Evolutionary conservation across 768 basidiomycete genomes (phyloP).

Genomic region (Lactarius quietus): DNA sequence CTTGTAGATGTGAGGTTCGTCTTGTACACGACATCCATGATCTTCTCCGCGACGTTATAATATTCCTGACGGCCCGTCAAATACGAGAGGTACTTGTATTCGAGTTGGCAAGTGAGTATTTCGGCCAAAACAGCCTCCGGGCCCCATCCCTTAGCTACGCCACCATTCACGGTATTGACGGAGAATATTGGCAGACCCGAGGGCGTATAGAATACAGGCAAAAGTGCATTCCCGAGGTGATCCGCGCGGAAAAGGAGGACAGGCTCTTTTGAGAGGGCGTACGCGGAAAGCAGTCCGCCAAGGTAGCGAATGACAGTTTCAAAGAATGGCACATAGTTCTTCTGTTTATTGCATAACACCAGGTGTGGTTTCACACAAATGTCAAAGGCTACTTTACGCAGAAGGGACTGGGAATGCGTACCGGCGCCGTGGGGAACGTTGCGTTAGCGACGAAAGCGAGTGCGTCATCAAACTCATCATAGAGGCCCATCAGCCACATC

Average conservation of each 20-base stretch:
- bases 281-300: constrained; percentile 73
- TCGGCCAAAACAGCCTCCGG: constrained; percentile 51
- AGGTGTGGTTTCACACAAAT: background rate
- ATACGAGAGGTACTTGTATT: constrained; percentile 84
- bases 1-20: constrained; percentile 41
- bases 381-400: background rate
- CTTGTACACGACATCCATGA: constrained; percentile 48
- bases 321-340: constrained; percentile 57
- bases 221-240: constrained; percentile 69
- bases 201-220: constrained; percentile 66
- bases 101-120: constrained; percentile 77
- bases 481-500: constrained; percentile 74
- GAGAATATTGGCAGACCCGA: constrained; percentile 68
- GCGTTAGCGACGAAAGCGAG: constrained; percentile 48
- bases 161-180: constrained; percentile 58
- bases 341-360: constrained; percentile 17
- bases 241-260: constrained; percentile 67
- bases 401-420: constrained; percentile 28
- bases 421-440: constrained; percentile 47
- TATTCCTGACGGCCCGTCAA: constrained; percentile 68
- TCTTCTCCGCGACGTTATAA: constrained; percentile 49
- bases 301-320: constrained; percentile 90
- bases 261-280: constrained; percentile 65
- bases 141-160: constrained; percentile 31
- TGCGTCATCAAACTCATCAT: constrained; percentile 65